Evolutionary conservation across 2,329 filamentous ascomycete genomes (phyloP).

Genomic region (Alternaria sp.): DNA sequence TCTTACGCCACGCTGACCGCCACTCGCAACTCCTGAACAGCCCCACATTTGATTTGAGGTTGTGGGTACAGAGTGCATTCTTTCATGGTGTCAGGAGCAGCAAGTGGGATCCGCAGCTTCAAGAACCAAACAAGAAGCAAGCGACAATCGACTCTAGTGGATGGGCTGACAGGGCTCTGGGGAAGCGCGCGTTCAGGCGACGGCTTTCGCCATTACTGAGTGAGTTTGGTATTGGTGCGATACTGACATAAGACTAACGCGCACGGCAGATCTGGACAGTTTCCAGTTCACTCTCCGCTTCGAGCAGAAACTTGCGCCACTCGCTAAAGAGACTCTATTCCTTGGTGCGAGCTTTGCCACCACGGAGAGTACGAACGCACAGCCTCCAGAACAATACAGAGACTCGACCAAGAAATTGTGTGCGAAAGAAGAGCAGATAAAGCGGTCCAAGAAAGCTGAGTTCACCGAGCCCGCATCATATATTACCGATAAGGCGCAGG

Average conservation of each 20-base stretch:
- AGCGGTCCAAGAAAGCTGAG: background rate
- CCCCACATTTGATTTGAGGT: constrained; percentile 3
- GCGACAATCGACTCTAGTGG: background rate
- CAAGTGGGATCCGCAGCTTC: background rate
- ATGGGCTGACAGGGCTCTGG: background rate
- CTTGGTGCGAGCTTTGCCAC: background rate
- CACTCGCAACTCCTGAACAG: constrained; percentile 18
- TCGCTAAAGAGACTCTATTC: background rate
- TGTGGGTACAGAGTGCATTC: constrained; percentile 11
- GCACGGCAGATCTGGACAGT: background rate
- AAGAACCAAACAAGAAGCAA: background rate
- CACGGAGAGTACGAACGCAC: background rate
- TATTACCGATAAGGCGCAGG: background rate
- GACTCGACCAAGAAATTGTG: background rate
- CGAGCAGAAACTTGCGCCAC: background rate
- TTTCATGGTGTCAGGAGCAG: constrained; percentile 4
- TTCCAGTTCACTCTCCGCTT: background rate
- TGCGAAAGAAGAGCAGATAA: background rate
- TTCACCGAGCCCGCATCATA: background rate
- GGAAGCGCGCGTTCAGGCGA: background rate
- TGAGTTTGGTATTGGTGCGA: background rate
- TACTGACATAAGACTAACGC: background rate
- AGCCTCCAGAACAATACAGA: background rate
- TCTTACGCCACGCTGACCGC: constrained; percentile 8
- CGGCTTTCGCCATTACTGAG: constrained; percentile 2